Evolutionary conservation across 352 stramenopile species (phyloP).

Genomic region (Phytopythium vexans): DNA sequence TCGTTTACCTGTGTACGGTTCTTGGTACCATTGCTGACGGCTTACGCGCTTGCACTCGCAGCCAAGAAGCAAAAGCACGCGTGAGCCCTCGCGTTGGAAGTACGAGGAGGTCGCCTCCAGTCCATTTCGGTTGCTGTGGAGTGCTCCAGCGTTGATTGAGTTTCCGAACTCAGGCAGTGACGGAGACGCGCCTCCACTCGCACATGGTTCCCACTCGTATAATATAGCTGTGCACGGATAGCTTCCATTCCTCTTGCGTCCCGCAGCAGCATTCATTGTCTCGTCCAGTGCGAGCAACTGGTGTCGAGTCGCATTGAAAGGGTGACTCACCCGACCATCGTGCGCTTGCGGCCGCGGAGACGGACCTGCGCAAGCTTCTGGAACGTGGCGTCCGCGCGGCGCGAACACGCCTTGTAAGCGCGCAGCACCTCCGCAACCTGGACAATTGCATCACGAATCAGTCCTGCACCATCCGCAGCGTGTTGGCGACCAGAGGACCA

Average conservation of each 20-base stretch:
- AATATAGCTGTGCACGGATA: slow-evolving; percentile 11
- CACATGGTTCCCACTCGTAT: no score
- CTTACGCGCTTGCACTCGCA: slow-evolving; percentile 7
- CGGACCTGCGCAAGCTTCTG: slow-evolving; percentile 87
- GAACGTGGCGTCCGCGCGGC: slow-evolving; percentile 73
- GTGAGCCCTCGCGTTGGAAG: slow-evolving; percentile 2
- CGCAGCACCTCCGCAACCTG: slow-evolving; percentile 81
- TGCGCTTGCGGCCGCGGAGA: slow-evolving; percentile 86
- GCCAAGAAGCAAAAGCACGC: slow-evolving; percentile 75
- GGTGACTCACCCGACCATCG: slow-evolving; percentile 83
- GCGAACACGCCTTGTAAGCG: slow-evolving; percentile 82
- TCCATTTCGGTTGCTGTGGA: no score
- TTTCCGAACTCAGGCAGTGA: no score
- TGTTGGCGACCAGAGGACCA: no score
- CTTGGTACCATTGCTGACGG: slow-evolving; percentile 3
- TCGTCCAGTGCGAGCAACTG: no score
- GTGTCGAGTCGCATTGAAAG: background rate
- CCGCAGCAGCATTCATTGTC: no score
- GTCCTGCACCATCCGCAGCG: no score
- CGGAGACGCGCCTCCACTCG: no score
- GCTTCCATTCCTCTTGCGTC: background rate
- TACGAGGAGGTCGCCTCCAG: no score
- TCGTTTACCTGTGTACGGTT: background rate
- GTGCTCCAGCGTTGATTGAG: no score
- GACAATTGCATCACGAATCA: no score